phyloP scores from a whole-genome alignment of 2,329 filamentous ascomycete genomes.

The Sporothrix phasma region DNA sequence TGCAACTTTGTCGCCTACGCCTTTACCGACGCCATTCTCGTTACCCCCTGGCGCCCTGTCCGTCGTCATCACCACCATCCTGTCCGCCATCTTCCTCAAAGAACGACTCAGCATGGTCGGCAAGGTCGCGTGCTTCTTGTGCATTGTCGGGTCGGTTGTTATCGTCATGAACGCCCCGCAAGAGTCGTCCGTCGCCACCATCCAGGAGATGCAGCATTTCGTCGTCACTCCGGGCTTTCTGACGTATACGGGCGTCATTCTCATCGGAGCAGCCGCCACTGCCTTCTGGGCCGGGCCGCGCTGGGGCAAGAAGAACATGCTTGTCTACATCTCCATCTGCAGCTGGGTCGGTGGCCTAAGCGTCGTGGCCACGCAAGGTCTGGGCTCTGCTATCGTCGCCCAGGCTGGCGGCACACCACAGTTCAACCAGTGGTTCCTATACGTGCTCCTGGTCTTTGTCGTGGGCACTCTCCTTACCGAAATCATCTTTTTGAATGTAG shows the following conservation, averaged over 20 bases:
- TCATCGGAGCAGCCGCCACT: conserved; percentile 60
- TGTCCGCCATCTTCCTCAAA: conserved; percentile 92
- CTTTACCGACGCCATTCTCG: conserved; percentile 91
- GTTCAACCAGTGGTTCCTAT: conserved; percentile 97
- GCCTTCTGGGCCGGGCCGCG: conserved; percentile 74
- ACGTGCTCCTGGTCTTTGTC: conserved; percentile 84
- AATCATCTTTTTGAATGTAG: conserved; percentile 84
- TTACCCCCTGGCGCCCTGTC: conserved; percentile 86
- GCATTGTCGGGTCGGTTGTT: conserved; percentile 83
- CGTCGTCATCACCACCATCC: conserved; percentile 82
- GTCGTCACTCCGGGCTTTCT: conserved; percentile 83
- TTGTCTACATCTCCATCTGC: conserved; percentile 94
- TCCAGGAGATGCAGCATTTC: conserved; percentile 85
- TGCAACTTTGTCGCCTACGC: conserved; percentile 97
- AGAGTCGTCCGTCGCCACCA: conserved; percentile 73
- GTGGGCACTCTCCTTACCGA: conserved; percentile 81
- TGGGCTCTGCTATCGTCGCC: conserved; percentile 83
- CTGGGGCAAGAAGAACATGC: conserved; percentile 94
- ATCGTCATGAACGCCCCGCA: conserved; percentile 90
- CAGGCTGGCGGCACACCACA: conserved; percentile 73
- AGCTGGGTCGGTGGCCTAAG: conserved; percentile 89
- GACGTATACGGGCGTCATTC: conserved; percentile 70
- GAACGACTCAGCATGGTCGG: conserved; percentile 91
- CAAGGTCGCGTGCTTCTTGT: conserved; percentile 91
- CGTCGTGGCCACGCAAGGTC: conserved; percentile 86